Evolutionary conservation across 164 flowering plant genomes (phyloP).

Genomic region (Vitis rotundifolia): DNA sequence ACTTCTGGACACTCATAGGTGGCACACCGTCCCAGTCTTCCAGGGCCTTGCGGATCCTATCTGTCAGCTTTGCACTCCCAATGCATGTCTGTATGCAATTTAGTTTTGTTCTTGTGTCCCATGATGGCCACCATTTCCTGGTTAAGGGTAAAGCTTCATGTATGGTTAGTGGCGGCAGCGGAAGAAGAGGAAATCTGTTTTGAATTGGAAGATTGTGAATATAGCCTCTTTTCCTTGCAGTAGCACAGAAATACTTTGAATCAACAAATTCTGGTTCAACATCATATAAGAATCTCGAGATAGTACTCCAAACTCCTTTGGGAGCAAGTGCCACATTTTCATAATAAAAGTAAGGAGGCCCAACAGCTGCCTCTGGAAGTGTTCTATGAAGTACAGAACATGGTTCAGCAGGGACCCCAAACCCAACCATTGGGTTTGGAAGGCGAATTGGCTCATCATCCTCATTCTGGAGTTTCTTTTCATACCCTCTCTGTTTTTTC

Average conservation of each 20-base stretch:
- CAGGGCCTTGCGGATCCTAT: conserved; percentile 66
- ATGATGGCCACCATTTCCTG: conserved; percentile 88
- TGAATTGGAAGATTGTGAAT: conserved; percentile 83
- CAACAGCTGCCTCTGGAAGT: conserved; percentile 66
- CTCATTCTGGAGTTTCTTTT: conserved; percentile 22
- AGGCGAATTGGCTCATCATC: conserved; percentile 46
- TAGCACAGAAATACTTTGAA: conserved; percentile 78
- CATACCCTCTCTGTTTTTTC: conserved; percentile 27
- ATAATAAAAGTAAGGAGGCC: conserved; percentile 88
- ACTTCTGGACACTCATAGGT: conserved; percentile 56
- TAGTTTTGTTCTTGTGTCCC: conserved; percentile 80
- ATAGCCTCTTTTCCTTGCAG: conserved; percentile 90
- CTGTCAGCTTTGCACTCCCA: conserved; percentile 77
- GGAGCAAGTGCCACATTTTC: conserved; percentile 96
- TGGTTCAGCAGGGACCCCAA: conserved; percentile 57
- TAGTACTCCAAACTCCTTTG: conserved; percentile 84
- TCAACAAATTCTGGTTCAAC: conserved; percentile 93
- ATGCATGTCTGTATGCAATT: conserved; percentile 75
- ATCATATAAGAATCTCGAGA: conserved; percentile 69
- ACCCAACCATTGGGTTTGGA: conserved; percentile 84
- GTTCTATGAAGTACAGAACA: conserved; percentile 24
- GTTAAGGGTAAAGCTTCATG: conserved; percentile 77
- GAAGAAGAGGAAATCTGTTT: conserved; percentile 64
- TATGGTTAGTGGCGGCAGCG: conserved; percentile 72
- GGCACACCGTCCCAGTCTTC: conserved; percentile 56